Conservation (phyloP, 805 yeast species). For the Maudiozyma pseudohumilis region DNA sequence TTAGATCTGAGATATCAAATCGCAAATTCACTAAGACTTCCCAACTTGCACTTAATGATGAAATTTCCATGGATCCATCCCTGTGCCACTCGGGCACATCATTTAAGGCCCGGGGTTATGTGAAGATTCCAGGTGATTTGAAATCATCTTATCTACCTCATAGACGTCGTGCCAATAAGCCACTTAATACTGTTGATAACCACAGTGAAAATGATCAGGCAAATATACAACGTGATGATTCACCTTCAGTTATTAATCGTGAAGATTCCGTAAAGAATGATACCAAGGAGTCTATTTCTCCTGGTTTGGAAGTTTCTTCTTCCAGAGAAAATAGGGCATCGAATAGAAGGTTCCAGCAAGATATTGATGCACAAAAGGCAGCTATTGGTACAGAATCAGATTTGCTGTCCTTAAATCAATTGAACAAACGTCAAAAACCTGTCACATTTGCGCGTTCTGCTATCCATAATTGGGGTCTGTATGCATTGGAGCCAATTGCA, state of each 20-base stretch:
- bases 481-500: conserved; percentile 91
- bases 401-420: conserved; percentile 70
- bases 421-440: conserved; percentile 83
- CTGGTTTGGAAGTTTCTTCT: conserved; percentile 39
- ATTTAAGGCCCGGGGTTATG: conserved; percentile 64
- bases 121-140: conserved; percentile 59
- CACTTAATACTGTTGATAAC: conserved; percentile 60
- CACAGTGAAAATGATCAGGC: conserved; percentile 34
- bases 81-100: conserved; percentile 45
- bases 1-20: conserved; percentile 11
- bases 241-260: conserved; percentile 9
- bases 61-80: conserved; percentile 14
- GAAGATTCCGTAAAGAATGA: conserved; percentile 18
- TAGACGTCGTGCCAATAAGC: conserved; percentile 55
- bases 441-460: conserved; percentile 96
- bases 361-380: conserved; percentile 69
- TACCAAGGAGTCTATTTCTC: conserved; percentile 5
- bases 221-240: conserved; percentile 35
- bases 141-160: conserved; percentile 77
- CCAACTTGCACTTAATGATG: conserved; percentile 22
- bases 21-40: conserved; percentile 6
- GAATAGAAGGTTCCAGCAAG: conserved; percentile 82
- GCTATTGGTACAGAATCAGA: conserved; percentile 76
- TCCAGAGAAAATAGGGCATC: conserved; percentile 81
- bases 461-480: conserved; percentile 96